Evolutionary conservation across 768 basidiomycete genomes (phyloP), one percentile per base, ranked within the genome.

Genomic region (Rhodosporidiobolus odoratus): DNA sequence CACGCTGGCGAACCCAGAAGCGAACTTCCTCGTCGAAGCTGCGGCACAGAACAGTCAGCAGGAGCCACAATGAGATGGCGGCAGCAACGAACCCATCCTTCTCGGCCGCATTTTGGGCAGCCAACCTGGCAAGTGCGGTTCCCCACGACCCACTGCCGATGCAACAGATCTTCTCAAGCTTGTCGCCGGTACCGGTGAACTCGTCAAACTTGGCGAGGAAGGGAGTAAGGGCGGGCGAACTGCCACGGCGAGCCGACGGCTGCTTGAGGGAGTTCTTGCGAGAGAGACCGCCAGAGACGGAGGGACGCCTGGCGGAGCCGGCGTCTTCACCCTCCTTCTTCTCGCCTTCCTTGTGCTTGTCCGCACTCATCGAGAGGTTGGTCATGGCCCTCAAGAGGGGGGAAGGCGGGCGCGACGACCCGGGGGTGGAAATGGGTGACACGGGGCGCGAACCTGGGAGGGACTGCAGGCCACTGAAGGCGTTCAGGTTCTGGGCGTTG

Each of bases 1-100:
- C 68, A 25, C 73, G 73, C 65, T 74, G 64, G 62, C 73, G 68
- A 37, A 74, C 73, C 73, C 73, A 74, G 68, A 74, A 69, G 59
- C 69, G 66, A 41, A 74, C 73, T 45, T 69, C 72, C 54, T 67
- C 68, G 59, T 74, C 68, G 17, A 74, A 74, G 21, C 69, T 71
- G 64, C 25, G 2, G 10, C 6, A 9, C 0, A 16, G 47, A 16
- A 21, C 10, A 3, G 23, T 30, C 32, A 52, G 57, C 15, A n/a
- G 10, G 0, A 15, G 38, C 27, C 47, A 1, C 6, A 7, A 23
- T 25, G 16, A n/a, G 23, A n/a, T 1, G 5, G 6, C 6, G 5
- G 37, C 2, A 2, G 8, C 25, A 15, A 25, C 64, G 34, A 17
- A 71, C 69, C 72, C 73, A 43, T 67, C 65, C 54, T 66, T 66